Conservation (phyloP, 306 rosid genomes). For the Dalbergia cochinchinensis region DNA sequence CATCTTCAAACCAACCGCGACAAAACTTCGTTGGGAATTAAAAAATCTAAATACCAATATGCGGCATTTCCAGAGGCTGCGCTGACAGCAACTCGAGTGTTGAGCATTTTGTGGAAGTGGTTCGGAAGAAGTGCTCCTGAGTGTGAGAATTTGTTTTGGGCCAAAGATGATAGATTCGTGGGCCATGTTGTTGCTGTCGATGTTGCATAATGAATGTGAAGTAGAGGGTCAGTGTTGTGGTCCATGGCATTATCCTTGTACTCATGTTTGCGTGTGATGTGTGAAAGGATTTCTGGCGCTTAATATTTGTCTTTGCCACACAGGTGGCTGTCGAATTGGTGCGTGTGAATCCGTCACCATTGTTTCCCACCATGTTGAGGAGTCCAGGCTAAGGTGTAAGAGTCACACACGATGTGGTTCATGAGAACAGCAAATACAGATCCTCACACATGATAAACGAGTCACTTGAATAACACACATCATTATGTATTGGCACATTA, state of each 20-base stretch:
- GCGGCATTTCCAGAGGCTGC: neutral
- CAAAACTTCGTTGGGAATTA: neutral
- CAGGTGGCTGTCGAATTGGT: neutral
- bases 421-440: neutral
- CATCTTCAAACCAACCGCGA: too few relatives aligned
- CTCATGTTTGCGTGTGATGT: neutral
- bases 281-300: neutral
- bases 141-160: neutral
- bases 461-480: neutral
- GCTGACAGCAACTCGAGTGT: neutral
- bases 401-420: neutral
- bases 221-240: too few relatives aligned
- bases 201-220: too few relatives aligned
- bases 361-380: neutral
- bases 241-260: neutral
- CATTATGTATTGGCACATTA: too few relatives aligned
- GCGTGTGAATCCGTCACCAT: neutral
- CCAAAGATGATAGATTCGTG: neutral
- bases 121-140: neutral
- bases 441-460: neutral
- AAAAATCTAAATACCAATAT: neutral
- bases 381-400: neutral
- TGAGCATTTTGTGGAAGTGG: neutral
- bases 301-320: neutral
- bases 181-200: neutral